Evolutionary conservation across 352 stramenopile genomes (phyloP).

Genomic region (Lagenidium giganteum): DNA sequence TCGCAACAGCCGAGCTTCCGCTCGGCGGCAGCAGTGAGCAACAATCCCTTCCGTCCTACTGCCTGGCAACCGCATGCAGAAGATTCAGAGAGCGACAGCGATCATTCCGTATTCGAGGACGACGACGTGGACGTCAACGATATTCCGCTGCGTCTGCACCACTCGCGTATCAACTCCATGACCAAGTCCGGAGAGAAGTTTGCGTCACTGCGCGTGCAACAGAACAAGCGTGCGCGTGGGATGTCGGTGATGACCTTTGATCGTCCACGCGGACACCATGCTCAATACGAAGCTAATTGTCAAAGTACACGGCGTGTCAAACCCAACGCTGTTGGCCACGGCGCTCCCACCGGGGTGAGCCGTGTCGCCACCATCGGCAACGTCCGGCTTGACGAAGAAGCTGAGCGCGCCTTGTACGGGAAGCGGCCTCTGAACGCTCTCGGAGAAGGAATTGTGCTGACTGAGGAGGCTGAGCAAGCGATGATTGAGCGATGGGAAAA

Average conservation of each 20-base stretch:
- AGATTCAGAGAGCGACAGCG: constrained; percentile 31
- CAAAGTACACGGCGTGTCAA: no score
- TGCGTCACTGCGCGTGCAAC: constrained; percentile 4
- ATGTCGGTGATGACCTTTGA: no score
- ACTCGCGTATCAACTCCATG: no score
- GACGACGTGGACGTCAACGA: constrained; percentile 10
- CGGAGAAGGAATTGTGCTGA: constrained; percentile 47
- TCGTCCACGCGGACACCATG: not conserved
- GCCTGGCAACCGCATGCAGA: no score
- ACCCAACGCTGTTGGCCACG: not conserved
- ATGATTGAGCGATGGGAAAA: constrained; percentile 57
- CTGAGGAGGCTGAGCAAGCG: constrained; percentile 30
- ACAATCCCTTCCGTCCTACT: constrained; percentile 10
- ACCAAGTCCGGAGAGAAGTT: no score
- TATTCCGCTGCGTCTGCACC: constrained; percentile 11
- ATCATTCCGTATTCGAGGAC: constrained; percentile 15
- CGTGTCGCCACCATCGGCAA: not conserved
- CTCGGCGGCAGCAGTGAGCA: constrained; percentile 5
- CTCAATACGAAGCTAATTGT: no score
- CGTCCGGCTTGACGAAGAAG: constrained; percentile 22
- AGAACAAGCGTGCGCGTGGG: no score
- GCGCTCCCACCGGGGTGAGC: constrained; percentile 2
- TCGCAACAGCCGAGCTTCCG: constrained; percentile 18
- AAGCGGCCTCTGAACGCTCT: constrained; percentile 21
- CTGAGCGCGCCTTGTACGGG: constrained; percentile 37